Evolutionary conservation across 2,329 filamentous ascomycete species (phyloP), one percentile per base, ranked within the genome.

Genomic region (Elsinoe batatas): DNA sequence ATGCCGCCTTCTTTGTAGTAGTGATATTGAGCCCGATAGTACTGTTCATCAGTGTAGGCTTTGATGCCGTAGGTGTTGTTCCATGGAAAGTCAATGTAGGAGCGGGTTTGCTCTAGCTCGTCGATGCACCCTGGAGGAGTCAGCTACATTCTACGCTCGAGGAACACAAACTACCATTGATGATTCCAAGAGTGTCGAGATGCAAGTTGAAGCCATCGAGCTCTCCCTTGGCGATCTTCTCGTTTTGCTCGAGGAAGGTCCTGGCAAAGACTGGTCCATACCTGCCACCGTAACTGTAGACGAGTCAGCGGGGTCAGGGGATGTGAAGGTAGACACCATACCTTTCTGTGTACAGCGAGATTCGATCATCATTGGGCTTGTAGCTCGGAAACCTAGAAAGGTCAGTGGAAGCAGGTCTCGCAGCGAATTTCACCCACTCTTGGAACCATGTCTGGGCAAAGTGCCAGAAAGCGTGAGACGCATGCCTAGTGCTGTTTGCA

Each of bases 311-410:
- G 10, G 13, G 3, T 32, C 5, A 17, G 11, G 17, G 12, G 22
- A 17, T 8, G 32, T 3, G 12, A 12, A 13, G 17, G 13, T 32
- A 20, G 10, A 5, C 1, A 10, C 7, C 13, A 64, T 87, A 88
- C 63, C 81, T 84, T 66, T 88, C 83, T 0, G 82, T 77, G 59
- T 85, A 87, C 3, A 88, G 70, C 61, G 83, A 82, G 54, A 88
- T 75, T 5, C 62, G 61, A 55, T 67, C 64, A 4, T 79, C 79
- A 15, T 82, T 69, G 1, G 73, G 68, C 58, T 67, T 66, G 59
- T 67, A 66, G 10, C 61, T 50, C 0, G 65, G 65, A 18, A 68
- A 67, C 20, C 51, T 54, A 26, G 22, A 30, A 4, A n/a, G 42
- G 37, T 54, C 26, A 54, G 51, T n/a, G 15, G 13, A 44, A 4